Evolutionary conservation across 148 eudicot genomes (phyloP).

Genomic region (Camellia lanceoleosa): DNA sequence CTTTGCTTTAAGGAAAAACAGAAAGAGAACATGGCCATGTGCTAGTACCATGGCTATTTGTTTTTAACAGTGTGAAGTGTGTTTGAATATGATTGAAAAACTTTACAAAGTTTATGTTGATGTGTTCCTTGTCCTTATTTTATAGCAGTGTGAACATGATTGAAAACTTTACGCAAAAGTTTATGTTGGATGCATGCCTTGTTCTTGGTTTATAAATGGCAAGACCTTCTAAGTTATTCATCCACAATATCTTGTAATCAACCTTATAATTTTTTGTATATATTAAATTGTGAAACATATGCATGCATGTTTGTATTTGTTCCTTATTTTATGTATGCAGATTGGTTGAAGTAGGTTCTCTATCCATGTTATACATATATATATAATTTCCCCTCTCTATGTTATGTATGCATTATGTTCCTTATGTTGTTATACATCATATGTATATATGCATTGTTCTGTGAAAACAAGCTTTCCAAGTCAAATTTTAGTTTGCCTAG

Average conservation of each 20-base stretch:
- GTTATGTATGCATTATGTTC: slow-evolving; percentile 1
- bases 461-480: background rate
- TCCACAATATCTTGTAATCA: background rate
- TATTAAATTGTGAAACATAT: background rate
- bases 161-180: background rate
- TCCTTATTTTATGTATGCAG: background rate
- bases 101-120: background rate
- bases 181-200: background rate
- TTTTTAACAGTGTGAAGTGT: background rate
- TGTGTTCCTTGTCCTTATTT: background rate
- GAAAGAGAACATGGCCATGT: too few relatives aligned
- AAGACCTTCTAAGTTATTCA: background rate
- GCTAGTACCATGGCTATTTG: background rate
- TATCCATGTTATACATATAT: too few relatives aligned
- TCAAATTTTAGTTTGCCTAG: background rate
- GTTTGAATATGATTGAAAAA: background rate
- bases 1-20: too few relatives aligned
- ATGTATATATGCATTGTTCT: background rate
- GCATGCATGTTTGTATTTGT: background rate
- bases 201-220: background rate
- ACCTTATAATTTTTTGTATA: background rate
- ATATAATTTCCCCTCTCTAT: too few relatives aligned
- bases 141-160: background rate
- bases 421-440: background rate
- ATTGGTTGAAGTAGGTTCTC: too few relatives aligned